Percentiles rank a stretch among this genome's conserved stretches.
Evolutionary conservation across 2,329 filamentous ascomycete genomes (phyloP).

Genomic region (Aureobasidium sp.): DNA sequence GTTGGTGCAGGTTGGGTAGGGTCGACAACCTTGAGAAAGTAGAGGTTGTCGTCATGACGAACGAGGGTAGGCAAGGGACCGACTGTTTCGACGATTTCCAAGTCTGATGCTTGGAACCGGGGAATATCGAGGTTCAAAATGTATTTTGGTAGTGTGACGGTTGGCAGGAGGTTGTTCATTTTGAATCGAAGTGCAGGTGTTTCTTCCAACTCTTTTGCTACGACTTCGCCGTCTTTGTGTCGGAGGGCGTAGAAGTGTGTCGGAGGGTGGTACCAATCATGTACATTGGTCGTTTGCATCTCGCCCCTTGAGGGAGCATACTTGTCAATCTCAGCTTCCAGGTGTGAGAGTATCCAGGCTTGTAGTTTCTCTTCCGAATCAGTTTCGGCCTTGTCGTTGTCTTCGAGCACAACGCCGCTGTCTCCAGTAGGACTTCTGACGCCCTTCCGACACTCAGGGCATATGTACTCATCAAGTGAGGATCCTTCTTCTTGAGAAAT

Average conservation of each 20-base stretch:
- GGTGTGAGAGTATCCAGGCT: conserved; percentile 27
- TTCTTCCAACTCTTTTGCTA: conserved; percentile 23
- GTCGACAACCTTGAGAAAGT: conserved; percentile 32
- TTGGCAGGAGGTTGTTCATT: conserved; percentile 23
- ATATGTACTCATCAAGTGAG: conserved; percentile 11
- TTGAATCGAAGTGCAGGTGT: conserved; percentile 20
- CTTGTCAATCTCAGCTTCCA: conserved; percentile 19
- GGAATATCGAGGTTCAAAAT: conserved; percentile 26
- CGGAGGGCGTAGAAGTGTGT: conserved; percentile 27
- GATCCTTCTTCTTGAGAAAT: conserved; percentile 31
- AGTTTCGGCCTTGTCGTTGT: conserved; percentile 15
- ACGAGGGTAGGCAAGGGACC: conserved; percentile 22
- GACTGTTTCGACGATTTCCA: conserved; percentile 23
- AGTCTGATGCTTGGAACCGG: conserved; percentile 21
- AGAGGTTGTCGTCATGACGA: conserved; percentile 22
- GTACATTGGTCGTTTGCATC: conserved; percentile 20
- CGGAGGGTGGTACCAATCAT: conserved; percentile 27
- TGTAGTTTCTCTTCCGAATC: conserved; percentile 23
- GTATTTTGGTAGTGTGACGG: conserved; percentile 30
- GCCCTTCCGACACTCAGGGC: background rate
- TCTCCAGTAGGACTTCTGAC: background rate
- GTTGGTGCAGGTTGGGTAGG: conserved; percentile 25
- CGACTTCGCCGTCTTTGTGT: conserved; percentile 21
- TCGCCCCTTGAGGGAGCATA: conserved; percentile 15
- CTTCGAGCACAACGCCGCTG: conserved; percentile 17